A percentile compares a stretch with the other conserved stretches of the same genome.
phyloP scores from a whole-genome alignment of 345 rosid genomes.

The Luvunga scandens region DNA sequence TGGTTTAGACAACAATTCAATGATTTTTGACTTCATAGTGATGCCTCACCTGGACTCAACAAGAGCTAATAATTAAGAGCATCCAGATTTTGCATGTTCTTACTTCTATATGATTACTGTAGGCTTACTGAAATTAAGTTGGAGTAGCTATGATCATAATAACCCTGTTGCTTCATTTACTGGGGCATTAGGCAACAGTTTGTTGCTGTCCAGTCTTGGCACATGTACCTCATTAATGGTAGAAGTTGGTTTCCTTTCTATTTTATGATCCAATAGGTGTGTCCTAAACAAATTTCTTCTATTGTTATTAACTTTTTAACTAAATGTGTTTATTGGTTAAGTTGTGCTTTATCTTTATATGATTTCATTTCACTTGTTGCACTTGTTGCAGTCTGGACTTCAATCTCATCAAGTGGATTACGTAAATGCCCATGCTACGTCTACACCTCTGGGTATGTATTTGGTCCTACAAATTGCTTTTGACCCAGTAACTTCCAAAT shows the following conservation, averaged over 20 bases:
- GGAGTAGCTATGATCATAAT: background rate
- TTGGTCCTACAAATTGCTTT: conserved; percentile 17
- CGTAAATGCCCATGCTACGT: conserved; percentile 93
- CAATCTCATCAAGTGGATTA: conserved; percentile 78
- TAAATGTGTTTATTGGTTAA: background rate
- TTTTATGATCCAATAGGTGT: background rate
- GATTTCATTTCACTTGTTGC: conserved; percentile 22
- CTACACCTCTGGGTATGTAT: conserved; percentile 78
- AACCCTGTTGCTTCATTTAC: background rate
- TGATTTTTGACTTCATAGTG: background rate
- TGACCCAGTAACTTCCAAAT: background rate
- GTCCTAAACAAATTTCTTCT: background rate
- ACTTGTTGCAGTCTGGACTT: conserved; percentile 69
- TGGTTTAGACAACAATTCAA: background rate
- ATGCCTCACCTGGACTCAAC: background rate
- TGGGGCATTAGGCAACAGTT: background rate
- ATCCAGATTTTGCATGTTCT: background rate
- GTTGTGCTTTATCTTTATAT: conserved; percentile 17
- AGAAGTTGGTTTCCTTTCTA: background rate
- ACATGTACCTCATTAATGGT: background rate
- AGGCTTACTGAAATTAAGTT: background rate
- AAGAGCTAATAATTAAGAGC: background rate
- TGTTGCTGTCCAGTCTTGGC: background rate
- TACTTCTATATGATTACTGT: background rate
- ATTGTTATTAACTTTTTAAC: background rate